Evolutionary conservation across 2,329 filamentous ascomycete species (phyloP), one percentile per base, ranked within the genome.

Genomic region (Curvularia spicifera): DNA sequence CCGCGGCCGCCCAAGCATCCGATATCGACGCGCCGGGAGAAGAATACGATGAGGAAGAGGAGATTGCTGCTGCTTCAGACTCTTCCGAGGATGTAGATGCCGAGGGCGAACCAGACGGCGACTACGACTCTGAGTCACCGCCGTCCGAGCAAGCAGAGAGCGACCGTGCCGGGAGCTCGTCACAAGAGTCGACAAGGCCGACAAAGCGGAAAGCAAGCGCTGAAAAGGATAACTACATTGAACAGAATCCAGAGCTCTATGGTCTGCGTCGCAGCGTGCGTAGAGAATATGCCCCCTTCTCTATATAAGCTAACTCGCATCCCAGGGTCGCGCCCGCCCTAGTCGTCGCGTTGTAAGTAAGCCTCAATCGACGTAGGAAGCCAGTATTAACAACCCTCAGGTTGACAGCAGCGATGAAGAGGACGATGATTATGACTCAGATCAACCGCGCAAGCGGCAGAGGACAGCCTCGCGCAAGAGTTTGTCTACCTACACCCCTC

Each of bases 211-310:
- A 83, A 69, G 75, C 76, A 76, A 83, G 73, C 75, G 78, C 85
- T 37, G 87, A 89, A 51, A 91, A 95, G 69, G 91, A 95, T 69
- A 89, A 95, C 58, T 93, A 88, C 73, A 97, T 98, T 69, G 85
- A 89, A 70, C 90, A 91, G 72, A 96, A 99, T 71, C 95, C 95
- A 44, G 93, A 97, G 79, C 83, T 99, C 8, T 99, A 98, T 81
- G 95, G 95, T 47, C 83, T 99, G 67, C 88, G 95, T 69, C 87
- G 95, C 80, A 99, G 95, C 81, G 93, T 95, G 88, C 63, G 90
- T 79, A 57, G 42, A 55, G 63, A 59, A 57, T 18, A 26, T 40
- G 51, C 28, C 56, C 46, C 48, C 54, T 51, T 18, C 53, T 49
- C 28, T 45, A 48, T 57, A 50, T 53, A 35, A 57, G 75, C 77